A percentile compares a stretch with the other conserved stretches of the same genome.
Evolutionary conservation across 2,329 filamentous ascomycete species (phyloP).

Genomic region (Aspergillus ibericus): DNA sequence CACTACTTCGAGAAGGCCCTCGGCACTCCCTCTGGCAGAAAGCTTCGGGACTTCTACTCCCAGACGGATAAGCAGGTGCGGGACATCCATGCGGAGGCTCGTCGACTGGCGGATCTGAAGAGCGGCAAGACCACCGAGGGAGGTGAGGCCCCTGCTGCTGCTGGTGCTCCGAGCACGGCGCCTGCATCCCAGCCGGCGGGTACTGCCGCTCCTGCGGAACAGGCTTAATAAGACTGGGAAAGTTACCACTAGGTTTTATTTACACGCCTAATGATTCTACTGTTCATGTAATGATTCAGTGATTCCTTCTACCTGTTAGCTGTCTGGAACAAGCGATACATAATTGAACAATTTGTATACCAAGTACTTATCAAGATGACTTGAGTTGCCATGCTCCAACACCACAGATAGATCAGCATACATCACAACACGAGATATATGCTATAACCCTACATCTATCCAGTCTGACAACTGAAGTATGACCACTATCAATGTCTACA

Average conservation of each 20-base stretch:
- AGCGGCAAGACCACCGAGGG: conserved; percentile 49
- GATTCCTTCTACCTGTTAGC: conserved; percentile 8
- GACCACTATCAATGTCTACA: no score
- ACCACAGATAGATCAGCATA: no score
- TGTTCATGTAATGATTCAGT: conserved; percentile 14
- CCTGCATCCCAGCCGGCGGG: conserved; percentile 25
- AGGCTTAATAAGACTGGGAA: conserved; percentile 20
- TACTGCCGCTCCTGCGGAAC: conserved; percentile 26
- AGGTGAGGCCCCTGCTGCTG: conserved; percentile 27
- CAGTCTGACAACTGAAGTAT: no score
- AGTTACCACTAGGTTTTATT: not conserved
- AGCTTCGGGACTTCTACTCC: conserved; percentile 83
- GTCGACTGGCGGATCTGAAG: conserved; percentile 86
- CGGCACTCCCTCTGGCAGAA: conserved; percentile 83
- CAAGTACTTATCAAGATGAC: no score
- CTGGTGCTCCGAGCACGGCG: conserved; percentile 20
- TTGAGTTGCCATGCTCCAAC: no score
- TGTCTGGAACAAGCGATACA: conserved; percentile 16
- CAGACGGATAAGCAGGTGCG: conserved; percentile 83
- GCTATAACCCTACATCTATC: no score
- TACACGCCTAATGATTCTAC: not conserved
- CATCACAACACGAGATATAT: no score
- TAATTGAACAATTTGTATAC: no score
- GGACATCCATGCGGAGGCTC: conserved; percentile 90
- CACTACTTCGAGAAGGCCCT: conserved; percentile 95